Evolutionary conservation across 352 stramenopile species (phyloP), one percentile per base, ranked within the genome.

Genomic region (Globisporangium orthogonon): DNA sequence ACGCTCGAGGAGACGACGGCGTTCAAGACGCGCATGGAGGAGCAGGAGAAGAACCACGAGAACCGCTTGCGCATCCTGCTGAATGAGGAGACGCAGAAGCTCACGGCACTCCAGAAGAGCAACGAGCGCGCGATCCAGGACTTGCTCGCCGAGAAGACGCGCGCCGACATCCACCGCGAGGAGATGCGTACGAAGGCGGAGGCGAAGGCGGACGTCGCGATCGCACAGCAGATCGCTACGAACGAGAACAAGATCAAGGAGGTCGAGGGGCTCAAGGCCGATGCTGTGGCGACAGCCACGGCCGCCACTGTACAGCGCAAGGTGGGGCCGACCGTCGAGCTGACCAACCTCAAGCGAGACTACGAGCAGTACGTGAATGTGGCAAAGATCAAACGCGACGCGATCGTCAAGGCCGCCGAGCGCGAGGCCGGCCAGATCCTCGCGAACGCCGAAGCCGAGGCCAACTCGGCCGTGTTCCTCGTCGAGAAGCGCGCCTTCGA

Each of bases 1-100:
- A 88, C 73, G 15, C 71, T 95, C 17, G 86, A 95, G 55, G 75
- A 86, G 47, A 92, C 83, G 35, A 90, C 83, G 13, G 80, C 78
- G 17, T 93, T 94, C 67, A 93, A 95, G 72, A 92, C 83, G 7
- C 73, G 79, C 29, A 95, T 95, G 78, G 78, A 89, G 47, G 83
- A 95, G 66, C 82, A 93, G 60, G 83, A 94, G 62, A 95, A 95
- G 71, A 93, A 90, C 57, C 82, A 95, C 56, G 83, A 94, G 70
- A 95, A 91, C 69, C 79, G 83, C 18, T 63, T 93, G 66, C 74
- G 86, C 29, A 89, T 90, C 15, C 54, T 95, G 17, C 52, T 94
- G 33, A 92, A 95, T 50, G 73, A 94, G 61, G 86, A 92, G 46
- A 92, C 86, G 3, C 75, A 89, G 62, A 88, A 87, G 40, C 71